These are phyloP conservation scores for Botrytis byssoidea DNA, from an alignment of 2,329 filamentous ascomycete genomes.

Conservation along the genomic window DNA sequence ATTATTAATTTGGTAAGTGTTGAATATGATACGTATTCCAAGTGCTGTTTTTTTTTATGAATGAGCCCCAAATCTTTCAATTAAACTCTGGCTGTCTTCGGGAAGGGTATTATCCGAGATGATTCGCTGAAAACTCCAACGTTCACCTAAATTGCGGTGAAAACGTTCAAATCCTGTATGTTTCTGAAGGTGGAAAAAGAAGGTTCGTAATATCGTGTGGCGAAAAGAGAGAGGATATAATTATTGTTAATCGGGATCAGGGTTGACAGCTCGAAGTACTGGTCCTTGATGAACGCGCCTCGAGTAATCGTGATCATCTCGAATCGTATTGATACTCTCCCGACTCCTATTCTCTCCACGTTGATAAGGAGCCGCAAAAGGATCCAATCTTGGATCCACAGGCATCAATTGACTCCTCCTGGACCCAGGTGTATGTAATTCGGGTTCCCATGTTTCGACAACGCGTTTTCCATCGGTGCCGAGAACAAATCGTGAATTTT, in stretches of 20 bases:
- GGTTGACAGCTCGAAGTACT: constrained; percentile 62
- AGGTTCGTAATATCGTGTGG: constrained; percentile 20
- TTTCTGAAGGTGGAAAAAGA: constrained; percentile 4
- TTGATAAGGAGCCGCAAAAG: constrained; percentile 56
- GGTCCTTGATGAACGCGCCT: constrained; percentile 46
- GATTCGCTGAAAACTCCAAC: constrained; percentile 21
- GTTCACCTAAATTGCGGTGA: constrained; percentile 19
- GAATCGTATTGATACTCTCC: constrained; percentile 62
- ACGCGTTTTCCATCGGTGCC: constrained; percentile 39
- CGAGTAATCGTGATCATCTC: constrained; percentile 66
- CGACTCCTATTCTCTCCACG: constrained; percentile 55
- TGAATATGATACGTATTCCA: neutral
- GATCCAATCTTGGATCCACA: constrained; percentile 63
- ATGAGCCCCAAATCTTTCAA: neutral
- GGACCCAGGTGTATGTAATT: constrained; percentile 25
- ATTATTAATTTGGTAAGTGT: neutral
- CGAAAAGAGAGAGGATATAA: constrained; percentile 22
- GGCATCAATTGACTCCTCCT: constrained; percentile 57
- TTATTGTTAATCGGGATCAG: constrained; percentile 43
- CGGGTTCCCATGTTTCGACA: constrained; percentile 37
- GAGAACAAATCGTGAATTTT: constrained; percentile 40
- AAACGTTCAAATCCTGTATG: constrained; percentile 22
- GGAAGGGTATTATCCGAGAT: constrained; percentile 17
- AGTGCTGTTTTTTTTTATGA: neutral
- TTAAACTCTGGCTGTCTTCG: constrained; percentile 9